Conservation (phyloP, 1,284 basidiomycete genomes). For the Boletellus dicymbophilus region DNA sequence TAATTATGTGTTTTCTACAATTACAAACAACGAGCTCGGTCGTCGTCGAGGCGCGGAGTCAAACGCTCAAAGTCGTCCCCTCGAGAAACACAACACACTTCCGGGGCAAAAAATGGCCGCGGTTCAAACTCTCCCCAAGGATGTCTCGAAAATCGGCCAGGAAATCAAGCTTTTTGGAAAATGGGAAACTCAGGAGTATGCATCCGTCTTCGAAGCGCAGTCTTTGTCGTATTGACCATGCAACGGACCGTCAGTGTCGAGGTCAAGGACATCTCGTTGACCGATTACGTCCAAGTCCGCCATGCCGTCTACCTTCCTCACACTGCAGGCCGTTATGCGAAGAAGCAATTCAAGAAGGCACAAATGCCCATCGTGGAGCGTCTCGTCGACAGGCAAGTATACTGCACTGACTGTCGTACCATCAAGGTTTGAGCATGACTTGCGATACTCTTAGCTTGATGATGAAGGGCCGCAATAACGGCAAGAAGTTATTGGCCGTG, state of each 20-base stretch:
- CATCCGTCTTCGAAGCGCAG: constrained; percentile 2
- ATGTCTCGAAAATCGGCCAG: constrained; percentile 81
- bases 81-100: constrained; percentile 39
- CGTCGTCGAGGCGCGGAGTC: constrained; percentile 1
- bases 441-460: constrained; percentile 65
- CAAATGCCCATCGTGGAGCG: constrained; percentile 99
- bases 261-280: constrained; percentile 98
- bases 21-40: constrained; percentile 26
- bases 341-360: constrained; percentile 99
- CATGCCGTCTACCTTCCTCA: constrained; percentile 98
- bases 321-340: constrained; percentile 99
- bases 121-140: constrained; percentile 76
- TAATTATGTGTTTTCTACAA: constrained; percentile 23
- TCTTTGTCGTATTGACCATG: constrained; percentile 15
- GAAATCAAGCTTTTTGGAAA: constrained; percentile 96
- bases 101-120: constrained; percentile 61
- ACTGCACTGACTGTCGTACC: too few species aligned
- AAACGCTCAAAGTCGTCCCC: constrained; percentile 15
- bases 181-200: constrained; percentile 97
- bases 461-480: constrained; percentile 99
- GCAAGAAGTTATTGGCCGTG: constrained; percentile 99
- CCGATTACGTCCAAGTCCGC: constrained; percentile 99
- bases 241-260: constrained; percentile 84
- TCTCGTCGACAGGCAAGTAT: constrained; percentile 89
- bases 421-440: not conserved